Conservation (phyloP, 129 eudicot genomes). For the Lonicera japonica region DNA sequence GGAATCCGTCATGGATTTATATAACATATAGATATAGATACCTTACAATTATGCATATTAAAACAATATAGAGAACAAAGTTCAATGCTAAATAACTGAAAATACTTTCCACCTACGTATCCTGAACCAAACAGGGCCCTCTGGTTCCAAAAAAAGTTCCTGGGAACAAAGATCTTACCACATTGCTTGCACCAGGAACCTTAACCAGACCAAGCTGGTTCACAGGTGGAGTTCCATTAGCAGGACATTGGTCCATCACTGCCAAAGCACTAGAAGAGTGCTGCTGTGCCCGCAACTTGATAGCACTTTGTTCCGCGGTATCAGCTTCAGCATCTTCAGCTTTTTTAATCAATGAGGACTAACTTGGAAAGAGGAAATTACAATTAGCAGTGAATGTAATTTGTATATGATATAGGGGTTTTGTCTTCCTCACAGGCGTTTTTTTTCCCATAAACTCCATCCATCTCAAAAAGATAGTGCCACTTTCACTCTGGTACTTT, state of each 20-base stretch:
- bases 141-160: neutral
- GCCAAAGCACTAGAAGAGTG: slow-evolving; percentile 81
- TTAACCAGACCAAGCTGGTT: slow-evolving; percentile 71
- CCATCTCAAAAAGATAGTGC: too few relatives aligned
- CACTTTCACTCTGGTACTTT: too few relatives aligned
- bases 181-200: slow-evolving; percentile 57
- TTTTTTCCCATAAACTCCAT: too few relatives aligned
- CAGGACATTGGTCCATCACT: slow-evolving; percentile 75
- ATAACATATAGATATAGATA: too few relatives aligned
- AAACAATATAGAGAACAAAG: too few relatives aligned
- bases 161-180: slow-evolving; percentile 31
- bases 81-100: too few relatives aligned
- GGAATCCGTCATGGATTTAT: too few relatives aligned
- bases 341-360: slow-evolving; percentile 87
- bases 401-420: neutral
- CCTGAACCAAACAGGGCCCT: too few relatives aligned
- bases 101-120: too few relatives aligned
- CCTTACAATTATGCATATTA: too few relatives aligned
- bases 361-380: slow-evolving; percentile 16
- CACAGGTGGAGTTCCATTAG: slow-evolving; percentile 67
- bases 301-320: slow-evolving; percentile 98
- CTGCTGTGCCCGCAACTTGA: slow-evolving; percentile 82
- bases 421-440: neutral
- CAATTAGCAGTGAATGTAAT: slow-evolving; percentile 6
- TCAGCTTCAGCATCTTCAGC: slow-evolving; percentile 97